Conservation (phyloP, 129 eudicot genomes). For the Kitagawia praeruptora region DNA sequence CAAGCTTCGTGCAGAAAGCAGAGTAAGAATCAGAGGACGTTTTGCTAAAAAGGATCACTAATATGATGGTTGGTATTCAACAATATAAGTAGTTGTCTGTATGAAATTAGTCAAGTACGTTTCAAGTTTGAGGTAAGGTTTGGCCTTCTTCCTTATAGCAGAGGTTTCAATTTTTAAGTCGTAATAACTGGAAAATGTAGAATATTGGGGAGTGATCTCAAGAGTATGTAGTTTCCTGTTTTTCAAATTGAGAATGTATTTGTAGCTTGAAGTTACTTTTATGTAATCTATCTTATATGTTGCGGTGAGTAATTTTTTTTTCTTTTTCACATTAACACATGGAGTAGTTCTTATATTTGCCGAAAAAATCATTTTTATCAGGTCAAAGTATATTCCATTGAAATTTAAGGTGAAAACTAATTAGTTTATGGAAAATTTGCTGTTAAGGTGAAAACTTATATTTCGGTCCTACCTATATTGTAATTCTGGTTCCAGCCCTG, state of each 20-base stretch:
- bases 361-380: too few species aligned
- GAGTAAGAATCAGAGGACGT: constrained; percentile 83
- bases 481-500: not conserved
- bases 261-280: not conserved
- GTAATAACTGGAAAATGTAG: not conserved
- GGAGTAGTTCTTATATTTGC: too few species aligned
- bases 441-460: not conserved
- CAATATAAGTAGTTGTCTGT: not conserved
- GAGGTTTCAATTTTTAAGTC: not conserved
- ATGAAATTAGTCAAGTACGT: not conserved
- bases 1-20: constrained; percentile 78
- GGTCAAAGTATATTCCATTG: too few species aligned
- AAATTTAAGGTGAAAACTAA: too few species aligned
- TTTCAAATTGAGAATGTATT: not conserved
- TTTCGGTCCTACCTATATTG: too few species aligned
- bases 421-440: too few species aligned
- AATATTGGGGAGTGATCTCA: not conserved
- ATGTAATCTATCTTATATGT: not conserved
- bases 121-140: not conserved
- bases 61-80: not conserved
- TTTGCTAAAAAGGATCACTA: constrained; percentile 72
- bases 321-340: too few species aligned
- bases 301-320: not conserved
- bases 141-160: not conserved
- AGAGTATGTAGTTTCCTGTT: not conserved